Evolutionary conservation across 2,329 filamentous ascomycete species (phyloP).

Genomic region (Monilinia vaccinii-corymbosi): DNA sequence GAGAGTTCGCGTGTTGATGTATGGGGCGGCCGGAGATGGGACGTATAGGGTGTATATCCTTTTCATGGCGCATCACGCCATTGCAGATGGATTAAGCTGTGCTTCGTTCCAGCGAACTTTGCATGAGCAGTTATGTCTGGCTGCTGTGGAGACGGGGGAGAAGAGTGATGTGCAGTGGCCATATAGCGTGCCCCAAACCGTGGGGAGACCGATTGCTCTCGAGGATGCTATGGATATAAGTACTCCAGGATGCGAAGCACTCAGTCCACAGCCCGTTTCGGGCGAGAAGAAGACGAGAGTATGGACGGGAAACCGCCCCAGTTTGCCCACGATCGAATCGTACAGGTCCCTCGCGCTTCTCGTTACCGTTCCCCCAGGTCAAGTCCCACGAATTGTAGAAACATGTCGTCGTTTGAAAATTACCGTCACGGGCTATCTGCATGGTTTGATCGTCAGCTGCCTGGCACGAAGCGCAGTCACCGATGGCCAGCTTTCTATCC

Average conservation of each 20-base stretch:
- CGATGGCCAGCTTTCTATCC: slow-evolving; percentile 3
- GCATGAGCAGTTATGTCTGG: slow-evolving; percentile 11
- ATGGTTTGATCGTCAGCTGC: slow-evolving; percentile 15
- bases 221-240: slow-evolving; percentile 10
- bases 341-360: not conserved
- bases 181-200: slow-evolving; percentile 1
- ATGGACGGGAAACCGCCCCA: slow-evolving; percentile 5
- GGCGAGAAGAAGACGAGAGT: not conserved
- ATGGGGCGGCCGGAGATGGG: not conserved
- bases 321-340: not conserved
- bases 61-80: slow-evolving; percentile 16
- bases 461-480: slow-evolving; percentile 11
- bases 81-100: slow-evolving; percentile 18
- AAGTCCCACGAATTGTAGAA: slow-evolving; percentile 1
- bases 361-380: slow-evolving; percentile 3
- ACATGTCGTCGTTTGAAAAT: slow-evolving; percentile 10
- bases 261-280: not conserved
- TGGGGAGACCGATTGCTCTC: slow-evolving; percentile 2
- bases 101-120: slow-evolving; percentile 18
- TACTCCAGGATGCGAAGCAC: not conserved
- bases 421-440: slow-evolving; percentile 20
- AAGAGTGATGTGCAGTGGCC: slow-evolving; percentile 9
- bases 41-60: slow-evolving; percentile 13
- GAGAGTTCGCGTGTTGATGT: slow-evolving; percentile 16
- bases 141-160: not conserved